Conservation (phyloP, 2,329 filamentous ascomycete species). For the Aureobasidium melanogenum region DNA sequence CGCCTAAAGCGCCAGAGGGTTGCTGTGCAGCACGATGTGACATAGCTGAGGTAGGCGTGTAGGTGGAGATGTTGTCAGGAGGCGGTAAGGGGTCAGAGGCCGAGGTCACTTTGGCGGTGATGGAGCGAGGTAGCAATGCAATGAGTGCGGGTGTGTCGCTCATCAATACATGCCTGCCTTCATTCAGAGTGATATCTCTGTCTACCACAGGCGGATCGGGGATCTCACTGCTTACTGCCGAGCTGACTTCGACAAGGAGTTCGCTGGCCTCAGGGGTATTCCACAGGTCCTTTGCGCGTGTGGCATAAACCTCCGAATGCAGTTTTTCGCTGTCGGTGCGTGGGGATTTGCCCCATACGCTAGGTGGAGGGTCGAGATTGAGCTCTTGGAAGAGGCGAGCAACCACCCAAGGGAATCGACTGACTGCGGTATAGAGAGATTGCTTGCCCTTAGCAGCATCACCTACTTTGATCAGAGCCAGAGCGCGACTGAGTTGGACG, state of each 20-base stretch:
- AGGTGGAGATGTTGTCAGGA: conserved; percentile 31
- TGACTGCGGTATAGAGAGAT: conserved; percentile 59
- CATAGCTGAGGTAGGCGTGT: conserved; percentile 10
- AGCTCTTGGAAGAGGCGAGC: conserved; percentile 71
- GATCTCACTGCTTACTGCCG: conserved; percentile 39
- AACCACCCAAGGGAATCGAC: conserved; percentile 75
- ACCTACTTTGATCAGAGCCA: conserved; percentile 66
- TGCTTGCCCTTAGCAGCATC: conserved; percentile 57
- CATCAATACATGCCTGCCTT: conserved; percentile 70
- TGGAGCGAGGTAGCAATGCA: conserved; percentile 54
- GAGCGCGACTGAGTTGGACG: conserved; percentile 63
- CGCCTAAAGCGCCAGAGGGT: conserved; percentile 3
- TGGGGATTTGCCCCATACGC: conserved; percentile 72
- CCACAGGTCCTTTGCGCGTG: conserved; percentile 75
- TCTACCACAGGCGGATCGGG: conserved; percentile 32
- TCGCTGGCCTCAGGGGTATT: conserved; percentile 63
- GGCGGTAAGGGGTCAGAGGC: conserved; percentile 80
- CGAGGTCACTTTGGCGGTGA: conserved; percentile 58
- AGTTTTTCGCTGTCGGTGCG: conserved; percentile 58
- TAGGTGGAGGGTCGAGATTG: conserved; percentile 64
- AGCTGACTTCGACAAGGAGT: conserved; percentile 62
- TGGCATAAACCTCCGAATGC: conserved; percentile 66
- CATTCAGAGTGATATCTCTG: conserved; percentile 39
- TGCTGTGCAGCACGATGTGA: conserved; percentile 18
- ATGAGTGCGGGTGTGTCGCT: conserved; percentile 67